Percentiles rank a stretch among this genome's conserved stretches.
phyloP scores from a whole-genome alignment of 2,329 filamentous ascomycete genomes.

The Penicillium psychrosexuale region DNA sequence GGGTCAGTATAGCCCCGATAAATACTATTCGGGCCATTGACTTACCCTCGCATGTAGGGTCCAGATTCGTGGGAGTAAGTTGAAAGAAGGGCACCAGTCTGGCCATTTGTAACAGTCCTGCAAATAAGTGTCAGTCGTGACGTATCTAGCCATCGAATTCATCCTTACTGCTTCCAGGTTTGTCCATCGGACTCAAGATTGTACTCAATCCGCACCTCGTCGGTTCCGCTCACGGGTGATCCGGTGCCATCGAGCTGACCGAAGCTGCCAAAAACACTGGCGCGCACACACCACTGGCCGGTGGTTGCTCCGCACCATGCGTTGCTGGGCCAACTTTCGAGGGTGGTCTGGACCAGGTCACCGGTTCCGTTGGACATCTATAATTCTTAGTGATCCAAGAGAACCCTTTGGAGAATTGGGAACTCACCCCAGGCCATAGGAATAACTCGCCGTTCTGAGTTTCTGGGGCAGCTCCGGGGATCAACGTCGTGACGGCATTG shows the following conservation, averaged over 20 bases:
- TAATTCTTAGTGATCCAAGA: not conserved
- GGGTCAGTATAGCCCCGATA: not conserved
- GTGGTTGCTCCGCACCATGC: conserved; percentile 41
- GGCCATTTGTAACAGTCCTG: conserved; percentile 36
- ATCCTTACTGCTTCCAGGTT: conserved; percentile 32
- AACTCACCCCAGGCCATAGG: conserved; percentile 40
- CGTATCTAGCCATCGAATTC: too few species aligned
- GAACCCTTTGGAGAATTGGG: too few species aligned
- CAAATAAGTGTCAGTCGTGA: not conserved
- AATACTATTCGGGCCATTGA: not conserved
- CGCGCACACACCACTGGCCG: conserved; percentile 44
- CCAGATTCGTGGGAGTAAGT: conserved; percentile 37
- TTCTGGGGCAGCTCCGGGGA: conserved; percentile 39
- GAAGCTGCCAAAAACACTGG: conserved; percentile 43
- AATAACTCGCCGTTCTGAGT: conserved; percentile 41
- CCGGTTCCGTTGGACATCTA: conserved; percentile 47
- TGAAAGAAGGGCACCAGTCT: conserved; percentile 34
- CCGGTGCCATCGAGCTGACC: conserved; percentile 37
- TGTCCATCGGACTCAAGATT: conserved; percentile 23
- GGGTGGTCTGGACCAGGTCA: conserved; percentile 43
- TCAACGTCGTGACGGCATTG: conserved; percentile 42
- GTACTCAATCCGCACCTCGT: conserved; percentile 35
- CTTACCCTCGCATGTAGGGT: conserved; percentile 37
- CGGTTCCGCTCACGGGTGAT: conserved; percentile 19
- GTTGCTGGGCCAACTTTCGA: conserved; percentile 44